Conservation (phyloP, 768 basidiomycete genomes). For the Leccinum longicurvipes region DNA sequence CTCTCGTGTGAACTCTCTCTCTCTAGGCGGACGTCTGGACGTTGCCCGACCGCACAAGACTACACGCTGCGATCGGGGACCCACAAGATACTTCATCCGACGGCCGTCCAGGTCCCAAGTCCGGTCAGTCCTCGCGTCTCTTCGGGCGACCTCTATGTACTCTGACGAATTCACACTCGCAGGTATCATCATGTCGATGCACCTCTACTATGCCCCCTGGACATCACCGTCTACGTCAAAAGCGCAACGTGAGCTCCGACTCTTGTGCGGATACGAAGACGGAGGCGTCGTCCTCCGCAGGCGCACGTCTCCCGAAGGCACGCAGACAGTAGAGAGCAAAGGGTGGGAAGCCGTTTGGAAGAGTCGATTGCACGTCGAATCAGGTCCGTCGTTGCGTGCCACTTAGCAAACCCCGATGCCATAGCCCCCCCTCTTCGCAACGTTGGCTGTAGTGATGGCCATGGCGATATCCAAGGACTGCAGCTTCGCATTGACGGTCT, state of each 20-base stretch:
- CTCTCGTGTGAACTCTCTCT: background rate
- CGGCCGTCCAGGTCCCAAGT: slow-evolving; percentile 51
- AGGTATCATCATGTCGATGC: slow-evolving; percentile 91
- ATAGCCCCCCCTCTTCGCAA: background rate
- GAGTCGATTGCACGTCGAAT: slow-evolving; percentile 64
- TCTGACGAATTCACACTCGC: slow-evolving; percentile 53
- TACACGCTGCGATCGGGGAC: slow-evolving; percentile 86
- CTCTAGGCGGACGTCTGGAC: slow-evolving; percentile 84
- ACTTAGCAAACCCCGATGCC: no score
- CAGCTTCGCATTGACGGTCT: slow-evolving; percentile 35
- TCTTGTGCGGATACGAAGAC: slow-evolving; percentile 81
- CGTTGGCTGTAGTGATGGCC: slow-evolving; percentile 65
- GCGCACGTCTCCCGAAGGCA: slow-evolving; percentile 38
- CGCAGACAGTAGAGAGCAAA: slow-evolving; percentile 55
- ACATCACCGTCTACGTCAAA: slow-evolving; percentile 32
- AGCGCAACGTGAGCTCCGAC: slow-evolving; percentile 43
- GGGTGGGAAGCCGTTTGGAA: slow-evolving; percentile 77
- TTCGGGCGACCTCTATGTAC: slow-evolving; percentile 48
- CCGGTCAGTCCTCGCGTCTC: slow-evolving; percentile 43
- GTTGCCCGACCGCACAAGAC: slow-evolving; percentile 60
- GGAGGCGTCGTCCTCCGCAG: slow-evolving; percentile 75
- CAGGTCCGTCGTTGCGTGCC: slow-evolving; percentile 45
- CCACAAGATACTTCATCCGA: slow-evolving; percentile 38
- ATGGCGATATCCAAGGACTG: slow-evolving; percentile 33
- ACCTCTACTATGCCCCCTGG: slow-evolving; percentile 47